Conservation (phyloP, 208 protist species). For the Crithidia expoeki region DNA sequence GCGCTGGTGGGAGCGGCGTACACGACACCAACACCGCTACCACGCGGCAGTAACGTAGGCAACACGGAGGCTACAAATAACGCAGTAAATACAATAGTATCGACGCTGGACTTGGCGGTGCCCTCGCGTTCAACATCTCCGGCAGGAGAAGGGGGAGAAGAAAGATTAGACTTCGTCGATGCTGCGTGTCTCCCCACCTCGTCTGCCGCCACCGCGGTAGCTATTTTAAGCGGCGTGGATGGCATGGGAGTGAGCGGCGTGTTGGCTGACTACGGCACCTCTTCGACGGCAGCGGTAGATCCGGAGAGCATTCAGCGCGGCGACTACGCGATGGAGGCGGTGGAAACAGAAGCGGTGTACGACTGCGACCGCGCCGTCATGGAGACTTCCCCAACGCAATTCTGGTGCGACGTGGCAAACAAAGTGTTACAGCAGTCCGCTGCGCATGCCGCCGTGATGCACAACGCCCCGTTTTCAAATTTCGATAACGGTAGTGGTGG, state of each 20-base stretch:
- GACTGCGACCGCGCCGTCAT: not conserved
- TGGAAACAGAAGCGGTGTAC: not conserved
- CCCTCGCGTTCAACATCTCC: not conserved
- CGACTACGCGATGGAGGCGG: not conserved
- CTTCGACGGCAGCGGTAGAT: not conserved
- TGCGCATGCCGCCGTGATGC: not conserved
- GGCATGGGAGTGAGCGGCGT: not conserved
- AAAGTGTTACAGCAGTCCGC: conserved; percentile 27
- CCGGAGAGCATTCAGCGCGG: not conserved
- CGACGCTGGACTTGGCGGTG: conserved; percentile 1
- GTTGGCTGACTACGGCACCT: not conserved
- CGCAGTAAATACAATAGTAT: too few species aligned
- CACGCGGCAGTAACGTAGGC: not conserved
- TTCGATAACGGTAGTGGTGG: not conserved
- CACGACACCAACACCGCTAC: not conserved
- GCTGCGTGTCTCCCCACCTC: conserved; percentile 13
- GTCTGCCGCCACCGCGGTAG: conserved; percentile 12
- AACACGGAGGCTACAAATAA: too few species aligned
- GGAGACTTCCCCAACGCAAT: conserved; percentile 21
- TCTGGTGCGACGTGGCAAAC: conserved; percentile 27
- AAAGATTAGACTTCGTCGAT: not conserved
- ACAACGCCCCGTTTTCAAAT: not conserved
- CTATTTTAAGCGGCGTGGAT: not conserved
- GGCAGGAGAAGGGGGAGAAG: too few species aligned
- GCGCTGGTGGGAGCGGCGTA: conserved; percentile 14